These are phyloP conservation scores for Amphibolis antarctica DNA, from an alignment of 106 monocot species.

Conservation along the genomic window DNA sequence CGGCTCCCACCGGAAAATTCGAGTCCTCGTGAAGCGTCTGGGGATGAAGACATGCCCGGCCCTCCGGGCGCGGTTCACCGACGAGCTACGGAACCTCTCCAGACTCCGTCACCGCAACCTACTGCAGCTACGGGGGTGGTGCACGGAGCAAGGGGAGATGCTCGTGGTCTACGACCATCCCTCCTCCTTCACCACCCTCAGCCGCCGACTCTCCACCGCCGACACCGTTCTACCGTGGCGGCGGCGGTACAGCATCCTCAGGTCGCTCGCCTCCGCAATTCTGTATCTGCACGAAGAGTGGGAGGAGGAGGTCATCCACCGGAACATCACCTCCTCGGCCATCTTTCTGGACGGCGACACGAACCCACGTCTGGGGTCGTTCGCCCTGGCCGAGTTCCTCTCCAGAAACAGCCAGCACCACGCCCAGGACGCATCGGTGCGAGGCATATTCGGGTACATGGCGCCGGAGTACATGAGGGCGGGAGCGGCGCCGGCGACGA, in stretches of 20 bases:
- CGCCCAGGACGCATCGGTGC: slow-evolving; percentile 15
- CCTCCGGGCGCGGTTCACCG: slow-evolving; percentile 56
- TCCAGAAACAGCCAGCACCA: slow-evolving; percentile 29
- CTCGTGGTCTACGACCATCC: slow-evolving; percentile 85
- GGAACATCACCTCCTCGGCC: slow-evolving; percentile 78
- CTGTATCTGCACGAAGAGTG: slow-evolving; percentile 93
- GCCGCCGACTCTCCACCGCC: slow-evolving; percentile 39
- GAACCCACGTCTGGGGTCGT: slow-evolving; percentile 62
- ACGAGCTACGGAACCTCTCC: slow-evolving; percentile 67
- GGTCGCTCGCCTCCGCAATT: slow-evolving; percentile 61
- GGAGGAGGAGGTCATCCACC: slow-evolving; percentile 94
- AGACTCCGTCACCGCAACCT: slow-evolving; percentile 79
- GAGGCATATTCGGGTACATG: slow-evolving; percentile 93
- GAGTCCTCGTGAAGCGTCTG: slow-evolving; percentile 69
- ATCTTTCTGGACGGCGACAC: slow-evolving; percentile 59
- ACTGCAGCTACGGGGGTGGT: slow-evolving; percentile 91
- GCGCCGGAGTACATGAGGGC: slow-evolving; percentile 80
- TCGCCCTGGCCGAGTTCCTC: slow-evolving; percentile 81
- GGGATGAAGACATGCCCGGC: slow-evolving; percentile 91
- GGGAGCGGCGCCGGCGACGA: slow-evolving; percentile 51
- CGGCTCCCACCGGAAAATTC: slow-evolving; percentile 20
- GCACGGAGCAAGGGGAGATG: slow-evolving; percentile 89
- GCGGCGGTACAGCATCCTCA: slow-evolving; percentile 53
- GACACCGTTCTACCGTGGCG: slow-evolving; percentile 37
- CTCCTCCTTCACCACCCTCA: slow-evolving; percentile 29